Evolutionary conservation across 2,329 filamentous ascomycete species (phyloP), one percentile per base, ranked within the genome.

Genomic region (Epicoccum sorghinum): DNA sequence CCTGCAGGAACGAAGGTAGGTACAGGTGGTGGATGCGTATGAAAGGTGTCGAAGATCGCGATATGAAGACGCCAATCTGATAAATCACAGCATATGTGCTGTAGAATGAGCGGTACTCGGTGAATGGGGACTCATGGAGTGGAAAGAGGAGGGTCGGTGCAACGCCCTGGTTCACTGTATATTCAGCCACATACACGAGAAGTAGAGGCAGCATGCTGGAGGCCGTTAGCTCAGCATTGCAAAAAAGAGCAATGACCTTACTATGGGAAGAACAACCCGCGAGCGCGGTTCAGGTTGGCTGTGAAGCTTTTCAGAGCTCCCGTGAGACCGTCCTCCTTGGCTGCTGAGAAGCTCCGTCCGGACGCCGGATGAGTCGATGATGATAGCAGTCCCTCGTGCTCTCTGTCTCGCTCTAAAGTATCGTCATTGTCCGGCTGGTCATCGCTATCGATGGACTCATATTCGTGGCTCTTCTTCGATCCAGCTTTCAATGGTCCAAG

Each of bases 91-190:
- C 89, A 75, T 99, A 99, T 58, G 93, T 91, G 0, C 93, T 93
- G 68, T 99, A 99, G 73, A 97, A 98, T 29, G 88, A 89, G 36
- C 93, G 88, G 71, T 87, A 95, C 62, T 91, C 85, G 29, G 79
- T 77, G 72, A 98, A 98, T 0, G 95, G 95, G 1, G 90, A 89
- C 9, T 83, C 76, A 1, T 81, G 70, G 0, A 97, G 80, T 0
- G 93, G 91, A 70, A 96, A 99, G 4, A 99, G 83, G 0, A 98
- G 80, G 0, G 92, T 96, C 0, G 95, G 93, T 0, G 91, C 82
- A 0, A 98, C 91, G 32, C 93, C 93, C 78, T 96, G 93, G 77
- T 98, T 98, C 75, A 98, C 97, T 50, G 90, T 96, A 73, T 99
- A 99, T 78, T 99, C 95, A 52, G 93, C 91, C 32, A 98, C 84